Base-by-base conservation (phyloP, 2,329 filamentous ascomycete species). In the Penicillium sp. region DNA sequence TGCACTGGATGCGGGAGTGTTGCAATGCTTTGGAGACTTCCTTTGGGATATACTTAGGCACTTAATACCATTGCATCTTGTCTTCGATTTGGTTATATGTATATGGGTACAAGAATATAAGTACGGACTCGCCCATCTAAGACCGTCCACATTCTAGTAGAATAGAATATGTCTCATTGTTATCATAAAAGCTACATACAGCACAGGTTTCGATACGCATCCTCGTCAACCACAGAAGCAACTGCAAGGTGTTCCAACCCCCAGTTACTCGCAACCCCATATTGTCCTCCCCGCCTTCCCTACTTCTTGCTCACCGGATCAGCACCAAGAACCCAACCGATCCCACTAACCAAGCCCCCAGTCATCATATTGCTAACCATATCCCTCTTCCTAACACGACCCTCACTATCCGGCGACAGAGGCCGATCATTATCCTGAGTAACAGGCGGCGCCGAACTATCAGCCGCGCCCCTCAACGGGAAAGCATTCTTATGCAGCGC, bases 291-390 rank as follows among this genome's bases (percentile, higher is more conserved):
- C 6, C 19, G 0, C 15, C 8, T 23, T 41, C 45, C 40, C 38
- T 50, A 48, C 41, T 61, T 71, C 59, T 68, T 69, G 67, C 75
- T 72, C 46, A 77, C 73, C 15, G 78, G 77, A 58, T 79, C 77
- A 54, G 77, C 78, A 70, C 86, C 86, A 54, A 88, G 70, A 56
- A 88, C 82, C 86, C 86, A 88, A 9, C 86, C 86, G 66, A 88
- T 76, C 10, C 86, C 86, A 69, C 80, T 85, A 8, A 83, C 84
- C 67, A 88, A 70, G 7, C 84, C 84, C 2, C 84, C 84, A 13
- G 83, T 86, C 6, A 87, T 85, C 71, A 85, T 85, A 73, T 81
- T 87, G 58, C 84, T 84, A 48, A 88, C 84, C 75, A 87, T 72
- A 69, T 82, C 80, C 58, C 80, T 69, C 65, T 81, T 82, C 42